Base-by-base conservation (phyloP, 2,329 filamentous ascomycete genomes). In the Pseudogymnoascus sp. region DNA sequence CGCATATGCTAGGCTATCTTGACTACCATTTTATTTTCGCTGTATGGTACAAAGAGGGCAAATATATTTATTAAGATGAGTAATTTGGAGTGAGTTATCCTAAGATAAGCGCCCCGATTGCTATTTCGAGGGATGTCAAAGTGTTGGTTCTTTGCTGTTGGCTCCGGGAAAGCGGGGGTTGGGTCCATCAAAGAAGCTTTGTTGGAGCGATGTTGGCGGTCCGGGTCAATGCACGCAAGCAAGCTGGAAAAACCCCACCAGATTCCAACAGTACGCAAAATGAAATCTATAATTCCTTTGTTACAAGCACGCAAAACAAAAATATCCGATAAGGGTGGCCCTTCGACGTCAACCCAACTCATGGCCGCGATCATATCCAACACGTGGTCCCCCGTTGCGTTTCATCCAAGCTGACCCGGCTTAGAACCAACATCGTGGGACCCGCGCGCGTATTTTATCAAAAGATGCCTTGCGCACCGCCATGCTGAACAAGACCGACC, bases 1-100 rank as follows among this genome's bases (percentile, higher is more conserved):
- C 25, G n/a, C 43, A 50, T 50, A 50, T 50, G 43, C 43, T 50
- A 50, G 43, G 25, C 43, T 30, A 50, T 30, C 22, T 50, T 50
- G 25, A 50, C 43, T 30, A 30, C 43, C 43, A 12, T 50, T 50
- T 50, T 47, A 22, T 16, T 50, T 16, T 30, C 25, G 4, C 14
- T 50, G 8, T 7, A 30, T 3, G 25, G n/a, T 18, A 30, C n/a
- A 11, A 14, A 37, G 12, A 50, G 41, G 7, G n/a, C 8, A 30
- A 16, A 50, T 30, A 18, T 30, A 30, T 14, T 11, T 18, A 8
- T 9, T 12, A 30, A 18, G 25, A 43, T 18, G 8, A 16, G 22
- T 2, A 16, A 30, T 50, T 30, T 20, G 18, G 5, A 7, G 2
- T 8, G 43, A 16, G 14, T 3, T 30, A 30, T 28, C 14, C 8